phyloP scores from a whole-genome alignment of 495 filamentous ascomycete genomes.

The Physcia stellaris region DNA sequence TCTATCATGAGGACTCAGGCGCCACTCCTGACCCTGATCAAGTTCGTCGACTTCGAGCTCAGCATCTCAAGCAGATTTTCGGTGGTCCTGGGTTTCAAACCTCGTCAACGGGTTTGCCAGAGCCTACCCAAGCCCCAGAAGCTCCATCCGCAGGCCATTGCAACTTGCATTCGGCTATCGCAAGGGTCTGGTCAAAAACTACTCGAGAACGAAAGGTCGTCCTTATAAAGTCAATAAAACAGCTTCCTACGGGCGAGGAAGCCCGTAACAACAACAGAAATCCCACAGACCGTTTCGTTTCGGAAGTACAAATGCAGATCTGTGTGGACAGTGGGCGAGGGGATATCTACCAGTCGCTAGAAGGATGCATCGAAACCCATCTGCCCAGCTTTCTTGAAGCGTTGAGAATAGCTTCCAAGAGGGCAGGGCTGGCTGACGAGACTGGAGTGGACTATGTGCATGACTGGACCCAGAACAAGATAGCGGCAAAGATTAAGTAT shows the following conservation, averaged over 20 bases:
- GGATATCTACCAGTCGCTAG: constrained; percentile 7
- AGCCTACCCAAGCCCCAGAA: constrained; percentile 3
- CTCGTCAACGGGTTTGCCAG: constrained; percentile 14
- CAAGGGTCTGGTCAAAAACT: constrained; percentile 10
- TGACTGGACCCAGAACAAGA: constrained; percentile 4
- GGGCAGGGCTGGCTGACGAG: constrained; percentile 4
- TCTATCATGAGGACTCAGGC: constrained; percentile 1
- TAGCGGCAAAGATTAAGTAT: constrained; percentile 7
- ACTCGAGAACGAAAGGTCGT: not conserved
- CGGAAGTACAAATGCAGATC: constrained; percentile 3
- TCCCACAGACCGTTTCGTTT: constrained; percentile 1
- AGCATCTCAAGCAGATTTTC: constrained; percentile 14
- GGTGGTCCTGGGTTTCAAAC: constrained; percentile 7
- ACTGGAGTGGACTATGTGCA: constrained; percentile 5
- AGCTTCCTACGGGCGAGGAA: not conserved
- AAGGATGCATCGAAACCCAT: constrained; percentile 1
- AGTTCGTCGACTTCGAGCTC: constrained; percentile 10
- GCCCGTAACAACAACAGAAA: not conserved
- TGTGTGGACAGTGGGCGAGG: constrained; percentile 2
- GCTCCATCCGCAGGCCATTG: constrained; percentile 12
- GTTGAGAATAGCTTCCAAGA: constrained; percentile 4
- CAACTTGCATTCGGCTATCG: constrained; percentile 15
- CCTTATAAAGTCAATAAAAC: too few relatives aligned
- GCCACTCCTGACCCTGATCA: not conserved
- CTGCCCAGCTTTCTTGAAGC: constrained; percentile 6